Percentiles rank a stretch among this genome's conserved stretches.
Evolutionary conservation across 306 rosid genomes (phyloP).

Genomic region (Psophocarpus tetragonolobus): DNA sequence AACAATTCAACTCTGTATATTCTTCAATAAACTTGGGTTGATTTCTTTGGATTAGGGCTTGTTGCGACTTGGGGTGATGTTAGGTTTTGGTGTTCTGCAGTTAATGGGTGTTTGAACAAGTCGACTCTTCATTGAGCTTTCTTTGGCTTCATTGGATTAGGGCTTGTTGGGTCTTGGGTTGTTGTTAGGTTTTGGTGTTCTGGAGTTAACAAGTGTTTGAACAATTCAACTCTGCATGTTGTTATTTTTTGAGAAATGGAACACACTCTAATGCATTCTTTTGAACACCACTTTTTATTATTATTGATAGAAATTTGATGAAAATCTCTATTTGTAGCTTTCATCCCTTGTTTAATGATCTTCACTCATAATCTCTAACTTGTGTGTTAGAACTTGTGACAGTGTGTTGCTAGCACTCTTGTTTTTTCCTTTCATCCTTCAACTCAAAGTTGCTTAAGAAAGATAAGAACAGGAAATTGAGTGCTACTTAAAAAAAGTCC

Average conservation of each 20-base stretch:
- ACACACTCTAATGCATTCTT: background rate
- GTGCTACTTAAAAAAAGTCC: background rate
- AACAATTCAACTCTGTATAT: background rate
- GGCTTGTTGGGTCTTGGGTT: background rate
- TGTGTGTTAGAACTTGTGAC: background rate
- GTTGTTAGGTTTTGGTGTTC: conserved; percentile 10
- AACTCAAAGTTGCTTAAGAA: background rate
- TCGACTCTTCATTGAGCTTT: background rate
- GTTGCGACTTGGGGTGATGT: background rate
- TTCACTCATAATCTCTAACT: background rate
- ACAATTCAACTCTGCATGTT: background rate
- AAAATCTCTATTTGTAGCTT: background rate
- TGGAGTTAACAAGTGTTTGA: background rate
- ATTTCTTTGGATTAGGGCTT: background rate
- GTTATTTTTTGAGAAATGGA: background rate
- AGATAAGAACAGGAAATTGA: background rate
- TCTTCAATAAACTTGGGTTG: background rate
- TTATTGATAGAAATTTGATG: background rate
- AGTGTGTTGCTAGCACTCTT: background rate
- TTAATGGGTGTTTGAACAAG: background rate
- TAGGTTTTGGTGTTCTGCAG: conserved; percentile 1
- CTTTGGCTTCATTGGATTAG: background rate
- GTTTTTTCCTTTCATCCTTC: background rate
- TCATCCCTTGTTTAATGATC: background rate
- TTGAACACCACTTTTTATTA: background rate